Conservation (phyloP, 2,329 filamentous ascomycete species). For the Nemania sp. region DNA sequence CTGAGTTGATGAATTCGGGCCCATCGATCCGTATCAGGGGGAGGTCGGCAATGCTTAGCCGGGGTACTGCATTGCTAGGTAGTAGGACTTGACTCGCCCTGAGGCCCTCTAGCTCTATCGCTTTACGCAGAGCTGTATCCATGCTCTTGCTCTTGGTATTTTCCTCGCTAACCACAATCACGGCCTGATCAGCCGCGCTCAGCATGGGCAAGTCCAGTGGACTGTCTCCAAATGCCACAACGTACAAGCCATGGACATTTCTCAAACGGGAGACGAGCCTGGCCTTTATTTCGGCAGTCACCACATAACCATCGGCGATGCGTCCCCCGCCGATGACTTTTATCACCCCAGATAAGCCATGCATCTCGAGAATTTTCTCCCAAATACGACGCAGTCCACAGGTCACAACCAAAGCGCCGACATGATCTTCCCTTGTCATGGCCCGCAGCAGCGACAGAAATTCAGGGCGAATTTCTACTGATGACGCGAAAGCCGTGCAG, state of each 20-base stretch:
- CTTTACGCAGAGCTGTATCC: conserved; percentile 53
- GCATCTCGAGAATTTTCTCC: conserved; percentile 55
- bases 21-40: conserved; percentile 46
- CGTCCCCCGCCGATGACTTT: conserved; percentile 58
- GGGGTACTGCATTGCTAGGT: conserved; percentile 44
- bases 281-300: conserved; percentile 57
- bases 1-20: conserved; percentile 20
- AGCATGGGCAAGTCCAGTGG: conserved; percentile 63
- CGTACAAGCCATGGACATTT: conserved; percentile 41
- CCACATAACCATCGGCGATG: conserved; percentile 51
- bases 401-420: conserved; percentile 57
- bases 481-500: conserved; percentile 50
- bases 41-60: conserved; percentile 49
- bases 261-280: conserved; percentile 50
- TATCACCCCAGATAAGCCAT: conserved; percentile 48
- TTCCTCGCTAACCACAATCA: conserved; percentile 59
- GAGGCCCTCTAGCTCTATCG: conserved; percentile 48
- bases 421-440: conserved; percentile 39
- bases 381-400: conserved; percentile 59
- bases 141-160: conserved; percentile 55
- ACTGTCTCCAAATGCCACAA: conserved; percentile 66
- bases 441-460: conserved; percentile 50
- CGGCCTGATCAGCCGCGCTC: conserved; percentile 52
- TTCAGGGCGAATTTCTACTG: conserved; percentile 51
- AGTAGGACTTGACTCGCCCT: conserved; percentile 53